phyloP scores from a whole-genome alignment of 1,139 yeast genomes.

The Pichia sp. region DNA sequence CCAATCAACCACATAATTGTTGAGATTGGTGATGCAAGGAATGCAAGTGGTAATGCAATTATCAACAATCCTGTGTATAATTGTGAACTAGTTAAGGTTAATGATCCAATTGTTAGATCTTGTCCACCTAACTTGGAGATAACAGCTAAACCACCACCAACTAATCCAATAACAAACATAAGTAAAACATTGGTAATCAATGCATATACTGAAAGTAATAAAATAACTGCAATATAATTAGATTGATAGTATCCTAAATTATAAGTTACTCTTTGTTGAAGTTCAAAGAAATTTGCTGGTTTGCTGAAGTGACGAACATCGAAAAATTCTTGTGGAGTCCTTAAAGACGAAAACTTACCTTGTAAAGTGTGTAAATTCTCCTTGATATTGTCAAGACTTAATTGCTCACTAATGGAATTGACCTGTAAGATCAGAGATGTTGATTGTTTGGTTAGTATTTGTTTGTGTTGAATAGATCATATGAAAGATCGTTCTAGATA shows the following conservation, averaged over 20 bases:
- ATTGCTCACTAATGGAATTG: constrained; percentile 8
- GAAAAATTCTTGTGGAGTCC: constrained; percentile 89
- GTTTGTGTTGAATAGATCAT: too few relatives aligned
- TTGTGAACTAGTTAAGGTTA: constrained; percentile 59
- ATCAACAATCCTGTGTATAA: constrained; percentile 80
- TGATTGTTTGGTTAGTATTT: too few relatives aligned
- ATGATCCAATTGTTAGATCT: constrained; percentile 67
- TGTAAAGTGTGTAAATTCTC: constrained; percentile 40
- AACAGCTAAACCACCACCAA: constrained; percentile 66
- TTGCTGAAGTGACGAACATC: constrained; percentile 84
- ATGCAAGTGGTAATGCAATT: constrained; percentile 79
- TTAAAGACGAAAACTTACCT: constrained; percentile 60
- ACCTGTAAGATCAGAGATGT: constrained; percentile 3
- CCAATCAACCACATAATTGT: constrained; percentile 97
- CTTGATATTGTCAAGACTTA: constrained; percentile 26
- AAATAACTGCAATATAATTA: constrained; percentile 72
- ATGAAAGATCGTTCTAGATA: too few relatives aligned
- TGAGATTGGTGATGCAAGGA: constrained; percentile 87
- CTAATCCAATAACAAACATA: constrained; percentile 69
- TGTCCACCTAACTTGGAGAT: constrained; percentile 74
- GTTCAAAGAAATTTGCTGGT: constrained; percentile 83
- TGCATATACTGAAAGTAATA: constrained; percentile 61
- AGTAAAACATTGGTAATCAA: constrained; percentile 77
- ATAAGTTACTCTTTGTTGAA: constrained; percentile 80
- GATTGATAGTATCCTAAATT: constrained; percentile 84